Percentiles rank a stretch among this genome's conserved stretches.
Conservation (phyloP, 148 eudicot species). For the Spergularia bocconei region DNA sequence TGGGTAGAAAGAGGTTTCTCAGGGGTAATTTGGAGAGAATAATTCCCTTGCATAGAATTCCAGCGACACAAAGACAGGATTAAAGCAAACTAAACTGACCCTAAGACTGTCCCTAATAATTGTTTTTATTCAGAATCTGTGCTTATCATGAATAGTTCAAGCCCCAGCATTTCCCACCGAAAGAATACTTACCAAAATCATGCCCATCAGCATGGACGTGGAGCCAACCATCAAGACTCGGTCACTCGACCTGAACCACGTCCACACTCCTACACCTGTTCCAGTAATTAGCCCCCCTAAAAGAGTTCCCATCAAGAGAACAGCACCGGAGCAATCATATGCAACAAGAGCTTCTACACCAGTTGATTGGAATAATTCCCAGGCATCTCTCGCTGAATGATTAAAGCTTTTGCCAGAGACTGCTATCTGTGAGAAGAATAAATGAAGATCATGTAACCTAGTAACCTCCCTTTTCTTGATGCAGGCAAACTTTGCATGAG, state of each 20-base stretch:
- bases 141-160: background rate
- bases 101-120: background rate
- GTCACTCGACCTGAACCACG: conserved; percentile 65
- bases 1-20: background rate
- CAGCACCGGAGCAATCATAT: conserved; percentile 96
- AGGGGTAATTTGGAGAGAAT: background rate
- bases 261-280: conserved; percentile 84
- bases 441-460: background rate
- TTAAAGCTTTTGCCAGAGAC: conserved; percentile 93
- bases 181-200: conserved; percentile 68
- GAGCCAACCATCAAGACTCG: conserved; percentile 77
- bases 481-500: background rate
- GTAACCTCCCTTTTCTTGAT: background rate
- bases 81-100: background rate
- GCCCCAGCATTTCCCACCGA: background rate
- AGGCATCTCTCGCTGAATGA: conserved; percentile 94
- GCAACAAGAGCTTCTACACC: conserved; percentile 95
- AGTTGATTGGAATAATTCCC: conserved; percentile 96
- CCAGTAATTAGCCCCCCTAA: conserved; percentile 90
- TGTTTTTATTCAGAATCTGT: too few species aligned
- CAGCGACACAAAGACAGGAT: background rate
- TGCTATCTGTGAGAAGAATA: conserved; percentile 54
- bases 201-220: conserved; percentile 95
- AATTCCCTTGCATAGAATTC: background rate
- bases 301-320: conserved; percentile 79